These are phyloP conservation scores for Mentha longifolia DNA, from an alignment of 257 asterid genomes.

Conservation along the genomic window DNA sequence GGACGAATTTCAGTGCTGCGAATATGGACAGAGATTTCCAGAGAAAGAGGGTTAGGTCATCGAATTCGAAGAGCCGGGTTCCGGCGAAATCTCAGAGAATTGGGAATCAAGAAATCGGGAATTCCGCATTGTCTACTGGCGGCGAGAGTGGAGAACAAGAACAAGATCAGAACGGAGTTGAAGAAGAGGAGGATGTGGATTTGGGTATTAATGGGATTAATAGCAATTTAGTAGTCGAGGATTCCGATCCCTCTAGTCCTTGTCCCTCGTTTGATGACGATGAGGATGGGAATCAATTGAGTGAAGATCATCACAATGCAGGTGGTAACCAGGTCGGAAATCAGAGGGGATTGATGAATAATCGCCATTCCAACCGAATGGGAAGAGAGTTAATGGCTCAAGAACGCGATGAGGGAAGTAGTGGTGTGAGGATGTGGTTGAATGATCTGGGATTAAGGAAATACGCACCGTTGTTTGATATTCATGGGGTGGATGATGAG, in stretches of 20 bases:
- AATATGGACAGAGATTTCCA: conserved; percentile 38
- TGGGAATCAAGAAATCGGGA: conserved; percentile 21
- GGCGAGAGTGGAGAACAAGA: conserved; percentile 21
- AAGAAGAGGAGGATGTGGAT: conserved; percentile 31
- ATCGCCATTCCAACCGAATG: conserved; percentile 8
- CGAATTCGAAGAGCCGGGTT: conserved; percentile 30
- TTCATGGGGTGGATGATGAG: conserved; percentile 74
- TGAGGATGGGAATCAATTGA: conserved; percentile 21
- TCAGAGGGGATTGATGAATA: conserved; percentile 22
- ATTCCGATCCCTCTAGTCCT: conserved; percentile 32
- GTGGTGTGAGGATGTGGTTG: conserved; percentile 60
- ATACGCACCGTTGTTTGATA: conserved; percentile 54
- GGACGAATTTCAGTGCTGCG: conserved; percentile 34
- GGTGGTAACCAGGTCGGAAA: not conserved
- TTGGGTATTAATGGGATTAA: conserved; percentile 30
- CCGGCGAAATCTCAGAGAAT: conserved; percentile 19
- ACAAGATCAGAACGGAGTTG: conserved; percentile 4
- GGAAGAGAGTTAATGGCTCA: not conserved
- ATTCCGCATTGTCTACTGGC: conserved; percentile 12
- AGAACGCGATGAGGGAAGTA: conserved; percentile 11
- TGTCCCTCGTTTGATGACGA: not conserved
- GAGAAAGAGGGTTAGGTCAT: conserved; percentile 39
- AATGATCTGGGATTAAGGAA: conserved; percentile 50
- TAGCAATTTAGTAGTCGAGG: conserved; percentile 25
- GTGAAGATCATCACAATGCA: conserved; percentile 30